phyloP scores from a whole-genome alignment of 2,329 filamentous ascomycete genomes.

The Hypoxylon sp. region DNA sequence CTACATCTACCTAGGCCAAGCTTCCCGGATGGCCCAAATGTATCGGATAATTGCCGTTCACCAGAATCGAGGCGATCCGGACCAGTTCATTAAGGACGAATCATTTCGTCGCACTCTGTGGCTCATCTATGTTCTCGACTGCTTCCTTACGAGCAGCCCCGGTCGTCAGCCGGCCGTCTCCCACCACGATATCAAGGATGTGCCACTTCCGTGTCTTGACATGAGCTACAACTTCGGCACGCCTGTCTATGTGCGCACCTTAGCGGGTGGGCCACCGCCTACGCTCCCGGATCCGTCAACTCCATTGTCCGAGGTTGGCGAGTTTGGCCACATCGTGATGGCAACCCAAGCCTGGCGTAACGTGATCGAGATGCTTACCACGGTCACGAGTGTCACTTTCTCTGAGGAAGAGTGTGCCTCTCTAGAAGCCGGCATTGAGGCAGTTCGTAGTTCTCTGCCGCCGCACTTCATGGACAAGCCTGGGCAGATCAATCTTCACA shows the following conservation, averaged over 20 bases:
- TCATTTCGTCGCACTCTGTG: conserved; percentile 73
- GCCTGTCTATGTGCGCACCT: conserved; percentile 71
- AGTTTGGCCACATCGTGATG: conserved; percentile 74
- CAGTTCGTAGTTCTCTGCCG: conserved; percentile 68
- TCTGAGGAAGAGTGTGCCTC: conserved; percentile 67
- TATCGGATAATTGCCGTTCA: conserved; percentile 72
- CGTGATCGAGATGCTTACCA: conserved; percentile 73
- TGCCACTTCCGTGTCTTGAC: conserved; percentile 71
- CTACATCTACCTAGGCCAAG: conserved; percentile 75
- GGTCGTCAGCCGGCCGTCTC: conserved; percentile 71
- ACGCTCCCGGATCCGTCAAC: conserved; percentile 58
- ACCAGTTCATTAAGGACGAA: conserved; percentile 73
- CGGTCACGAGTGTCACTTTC: conserved; percentile 66
- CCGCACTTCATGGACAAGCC: conserved; percentile 74
- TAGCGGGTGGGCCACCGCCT: conserved; percentile 60
- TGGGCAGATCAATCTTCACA: conserved; percentile 73
- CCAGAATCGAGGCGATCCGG: conserved; percentile 65
- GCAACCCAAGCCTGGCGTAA: conserved; percentile 74
- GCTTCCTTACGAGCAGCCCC: conserved; percentile 73
- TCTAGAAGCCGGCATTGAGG: conserved; percentile 69
- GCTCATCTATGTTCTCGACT: conserved; percentile 75
- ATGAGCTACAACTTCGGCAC: conserved; percentile 76
- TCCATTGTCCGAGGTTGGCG: conserved; percentile 68
- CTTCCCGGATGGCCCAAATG: conserved; percentile 76
- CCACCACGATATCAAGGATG: conserved; percentile 67